Evolutionary conservation across 2,329 filamentous ascomycete species (phyloP).

Genomic region (Botrytis aclada): DNA sequence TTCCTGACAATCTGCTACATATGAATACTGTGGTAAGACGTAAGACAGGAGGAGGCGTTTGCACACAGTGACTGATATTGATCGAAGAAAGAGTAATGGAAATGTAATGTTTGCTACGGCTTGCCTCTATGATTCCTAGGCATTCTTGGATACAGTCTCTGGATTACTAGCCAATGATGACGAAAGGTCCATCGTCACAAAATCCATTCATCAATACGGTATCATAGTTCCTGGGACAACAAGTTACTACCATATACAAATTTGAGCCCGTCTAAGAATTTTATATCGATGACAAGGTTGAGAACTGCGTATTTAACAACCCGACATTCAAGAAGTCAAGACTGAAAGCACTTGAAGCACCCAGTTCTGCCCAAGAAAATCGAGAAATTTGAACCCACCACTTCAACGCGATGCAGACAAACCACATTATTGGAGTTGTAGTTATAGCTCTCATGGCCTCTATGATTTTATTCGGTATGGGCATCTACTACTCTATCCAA

Average conservation of each 20-base stretch:
- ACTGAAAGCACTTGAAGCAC: not conserved
- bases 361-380: not conserved
- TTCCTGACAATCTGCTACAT: not conserved
- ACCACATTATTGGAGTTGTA: not conserved
- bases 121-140: not conserved
- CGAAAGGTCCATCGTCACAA: not conserved
- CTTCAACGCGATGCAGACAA: not conserved
- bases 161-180: not conserved
- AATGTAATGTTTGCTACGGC: not conserved
- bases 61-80: not conserved
- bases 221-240: not conserved
- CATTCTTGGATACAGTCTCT: not conserved
- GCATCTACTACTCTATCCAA: not conserved
- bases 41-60: not conserved
- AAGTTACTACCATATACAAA: not conserved
- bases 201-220: not conserved
- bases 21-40: not conserved
- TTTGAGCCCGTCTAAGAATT: not conserved
- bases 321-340: not conserved
- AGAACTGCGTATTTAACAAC: not conserved
- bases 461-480: conserved; percentile 2
- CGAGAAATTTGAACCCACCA: not conserved
- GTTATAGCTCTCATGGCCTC: not conserved
- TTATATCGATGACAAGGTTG: not conserved
- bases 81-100: not conserved